Conservation (phyloP, 768 basidiomycete species). For the Suillus ampliporus region DNA sequence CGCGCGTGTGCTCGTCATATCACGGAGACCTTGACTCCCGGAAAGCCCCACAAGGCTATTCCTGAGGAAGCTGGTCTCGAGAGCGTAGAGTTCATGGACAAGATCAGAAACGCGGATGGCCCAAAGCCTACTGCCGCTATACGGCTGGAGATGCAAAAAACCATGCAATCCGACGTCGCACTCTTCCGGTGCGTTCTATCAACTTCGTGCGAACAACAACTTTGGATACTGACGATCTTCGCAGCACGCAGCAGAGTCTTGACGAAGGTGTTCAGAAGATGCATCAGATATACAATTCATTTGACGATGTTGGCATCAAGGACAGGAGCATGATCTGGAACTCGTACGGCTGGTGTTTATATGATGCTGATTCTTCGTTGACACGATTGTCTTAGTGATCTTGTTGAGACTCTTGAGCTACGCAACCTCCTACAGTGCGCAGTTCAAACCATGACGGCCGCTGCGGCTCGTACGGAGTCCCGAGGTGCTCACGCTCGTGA, state of each 20-base stretch:
- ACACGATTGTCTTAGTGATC: conserved; percentile 65
- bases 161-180: conserved; percentile 97
- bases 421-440: conserved; percentile 96
- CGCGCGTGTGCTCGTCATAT: conserved; percentile 99
- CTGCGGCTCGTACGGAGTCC: conserved; percentile 94
- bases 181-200: conserved; percentile 78
- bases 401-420: conserved; percentile 96
- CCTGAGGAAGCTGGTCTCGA: conserved; percentile 84
- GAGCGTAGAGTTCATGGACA: conserved; percentile 87
- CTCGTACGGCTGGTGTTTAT: conserved; percentile 63
- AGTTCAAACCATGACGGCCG: conserved; percentile 92
- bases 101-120: conserved; percentile 83
- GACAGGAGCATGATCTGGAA: conserved; percentile 99
- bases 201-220: conserved; percentile 1
- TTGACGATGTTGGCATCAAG: conserved; percentile 91
- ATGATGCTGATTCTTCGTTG: conserved; percentile 12
- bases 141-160: conserved; percentile 96
- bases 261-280: conserved; percentile 94
- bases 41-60: conserved; percentile 89
- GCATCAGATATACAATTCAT: conserved; percentile 84
- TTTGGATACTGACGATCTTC: conserved; percentile 11
- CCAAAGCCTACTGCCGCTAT: conserved; percentile 87
- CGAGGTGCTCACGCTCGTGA: conserved; percentile 99
- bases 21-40: conserved; percentile 85
- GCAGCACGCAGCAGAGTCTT: conserved; percentile 82